These are phyloP conservation scores for Udeniomyces megalosporus DNA, from an alignment of 768 basidiomycete genomes.

Conservation along the genomic window DNA sequence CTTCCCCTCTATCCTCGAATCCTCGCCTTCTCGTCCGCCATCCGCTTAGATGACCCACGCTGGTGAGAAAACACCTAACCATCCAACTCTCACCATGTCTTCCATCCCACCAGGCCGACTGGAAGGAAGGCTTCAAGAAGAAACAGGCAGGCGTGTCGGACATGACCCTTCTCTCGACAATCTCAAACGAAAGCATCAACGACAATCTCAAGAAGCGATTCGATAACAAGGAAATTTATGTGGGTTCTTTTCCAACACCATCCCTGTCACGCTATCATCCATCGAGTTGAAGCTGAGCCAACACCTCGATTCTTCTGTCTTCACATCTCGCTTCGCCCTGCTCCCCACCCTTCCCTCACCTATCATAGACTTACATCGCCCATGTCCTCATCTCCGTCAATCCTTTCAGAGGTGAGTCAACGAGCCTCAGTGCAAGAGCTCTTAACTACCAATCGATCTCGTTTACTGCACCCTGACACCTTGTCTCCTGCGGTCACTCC, in stretches of 20 bases:
- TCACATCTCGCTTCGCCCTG: neutral
- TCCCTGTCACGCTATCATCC: neutral
- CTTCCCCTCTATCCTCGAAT: neutral
- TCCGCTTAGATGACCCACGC: too few relatives aligned
- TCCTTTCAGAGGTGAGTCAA: slow-evolving; percentile 81
- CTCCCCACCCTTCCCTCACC: neutral
- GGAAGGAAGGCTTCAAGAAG: slow-evolving; percentile 99
- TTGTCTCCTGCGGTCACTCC: too few relatives aligned
- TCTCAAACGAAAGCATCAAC: slow-evolving; percentile 94
- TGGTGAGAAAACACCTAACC: too few relatives aligned
- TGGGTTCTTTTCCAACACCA: too few relatives aligned
- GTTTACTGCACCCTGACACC: too few relatives aligned
- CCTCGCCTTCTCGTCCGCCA: too few relatives aligned
- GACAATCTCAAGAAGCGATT: slow-evolving; percentile 95
- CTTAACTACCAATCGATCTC: too few relatives aligned
- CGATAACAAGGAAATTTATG: slow-evolving; percentile 86
- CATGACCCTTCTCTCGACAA: slow-evolving; percentile 93
- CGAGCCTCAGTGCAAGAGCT: too few relatives aligned
- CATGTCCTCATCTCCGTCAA: slow-evolving; percentile 97
- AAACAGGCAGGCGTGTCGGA: slow-evolving; percentile 95
- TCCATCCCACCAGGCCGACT: slow-evolving; percentile 56
- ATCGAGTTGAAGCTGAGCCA: neutral
- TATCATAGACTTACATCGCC: slow-evolving; percentile 77
- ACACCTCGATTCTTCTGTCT: neutral
- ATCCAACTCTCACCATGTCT: neutral